Conservation (phyloP, 768 basidiomycete species). For the Trametes elegans region DNA sequence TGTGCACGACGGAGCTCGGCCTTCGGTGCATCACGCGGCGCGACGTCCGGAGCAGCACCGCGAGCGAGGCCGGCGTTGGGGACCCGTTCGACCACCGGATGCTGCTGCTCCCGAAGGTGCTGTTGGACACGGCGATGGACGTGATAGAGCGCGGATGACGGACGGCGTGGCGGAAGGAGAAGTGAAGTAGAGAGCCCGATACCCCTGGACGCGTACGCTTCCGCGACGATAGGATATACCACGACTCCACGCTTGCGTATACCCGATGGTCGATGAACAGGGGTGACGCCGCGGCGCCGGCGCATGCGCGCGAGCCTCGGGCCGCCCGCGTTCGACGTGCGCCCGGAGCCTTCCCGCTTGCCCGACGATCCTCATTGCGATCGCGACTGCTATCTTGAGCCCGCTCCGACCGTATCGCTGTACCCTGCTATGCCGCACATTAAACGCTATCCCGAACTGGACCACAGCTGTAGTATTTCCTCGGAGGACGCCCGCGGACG, state of each 20-base stretch:
- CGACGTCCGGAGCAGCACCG: conserved; percentile 20
- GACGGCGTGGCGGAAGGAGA: not conserved
- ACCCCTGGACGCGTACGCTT: too few species aligned
- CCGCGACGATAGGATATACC: too few species aligned
- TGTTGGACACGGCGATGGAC: conserved; percentile 67
- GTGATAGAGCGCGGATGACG: conserved; percentile 34
- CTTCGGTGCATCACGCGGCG: conserved; percentile 61
- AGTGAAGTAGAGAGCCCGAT: not conserved
- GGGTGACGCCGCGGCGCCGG: too few species aligned
- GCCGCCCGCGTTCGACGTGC: too few species aligned
- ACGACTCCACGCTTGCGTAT: not conserved
- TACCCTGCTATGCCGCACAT: not conserved
- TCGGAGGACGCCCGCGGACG: not conserved
- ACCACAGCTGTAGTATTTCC: not conserved
- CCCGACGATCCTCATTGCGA: not conserved
- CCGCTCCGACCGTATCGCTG: not conserved
- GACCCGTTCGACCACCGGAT: conserved; percentile 54
- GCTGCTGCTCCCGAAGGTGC: conserved; percentile 70
- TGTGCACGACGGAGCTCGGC: conserved; percentile 73
- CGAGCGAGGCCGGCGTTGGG: conserved; percentile 30
- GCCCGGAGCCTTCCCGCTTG: not conserved
- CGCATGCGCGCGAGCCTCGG: too few species aligned
- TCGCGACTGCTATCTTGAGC: not conserved
- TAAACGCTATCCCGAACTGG: not conserved
- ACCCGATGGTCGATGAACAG: not conserved